A percentile compares a stretch with the other conserved stretches of the same genome.
Conservation (phyloP, 2,329 filamentous ascomycete species). For the Stemphylium lycopersici region DNA sequence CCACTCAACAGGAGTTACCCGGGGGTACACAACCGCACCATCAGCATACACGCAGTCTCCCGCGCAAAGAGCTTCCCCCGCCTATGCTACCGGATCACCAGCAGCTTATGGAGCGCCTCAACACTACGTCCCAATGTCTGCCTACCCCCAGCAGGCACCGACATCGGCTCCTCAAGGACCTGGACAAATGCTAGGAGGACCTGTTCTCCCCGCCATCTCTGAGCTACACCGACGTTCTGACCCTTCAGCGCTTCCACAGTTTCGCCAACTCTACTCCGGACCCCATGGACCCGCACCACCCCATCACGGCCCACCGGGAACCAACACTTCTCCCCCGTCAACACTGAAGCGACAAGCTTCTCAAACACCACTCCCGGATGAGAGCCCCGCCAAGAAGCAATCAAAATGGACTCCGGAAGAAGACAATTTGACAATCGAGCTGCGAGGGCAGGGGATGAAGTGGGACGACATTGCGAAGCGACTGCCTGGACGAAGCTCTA, state of each 20-base stretch:
- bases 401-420: slow-evolving; percentile 97
- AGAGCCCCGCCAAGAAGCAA: slow-evolving; percentile 60
- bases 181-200: slow-evolving; percentile 45
- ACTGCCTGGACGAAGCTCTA: slow-evolving; percentile 86
- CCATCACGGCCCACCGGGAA: slow-evolving; percentile 31
- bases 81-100: slow-evolving; percentile 39
- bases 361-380: slow-evolving; percentile 45
- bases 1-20: slow-evolving; percentile 51
- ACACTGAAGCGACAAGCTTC: slow-evolving; percentile 47
- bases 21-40: slow-evolving; percentile 44
- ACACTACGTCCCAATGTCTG: slow-evolving; percentile 38
- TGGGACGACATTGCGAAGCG: slow-evolving; percentile 98
- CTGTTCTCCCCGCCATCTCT: slow-evolving; percentile 47
- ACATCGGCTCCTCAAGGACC: slow-evolving; percentile 32
- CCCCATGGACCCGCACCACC: slow-evolving; percentile 46
- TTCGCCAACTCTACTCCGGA: slow-evolving; percentile 47
- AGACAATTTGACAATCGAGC: slow-evolving; percentile 89
- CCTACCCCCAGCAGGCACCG: slow-evolving; percentile 34
- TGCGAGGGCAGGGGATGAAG: slow-evolving; percentile 91
- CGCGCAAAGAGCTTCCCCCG: slow-evolving; percentile 41
- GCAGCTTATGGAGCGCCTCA: slow-evolving; percentile 36
- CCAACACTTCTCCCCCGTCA: slow-evolving; percentile 44
- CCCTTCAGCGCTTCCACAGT: slow-evolving; percentile 46
- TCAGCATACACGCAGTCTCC: slow-evolving; percentile 46
- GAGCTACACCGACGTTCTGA: slow-evolving; percentile 49